These are phyloP conservation scores for Pythium aphanidermatum DNA, from an alignment of 352 stramenopile species.

Conservation along the genomic window DNA sequence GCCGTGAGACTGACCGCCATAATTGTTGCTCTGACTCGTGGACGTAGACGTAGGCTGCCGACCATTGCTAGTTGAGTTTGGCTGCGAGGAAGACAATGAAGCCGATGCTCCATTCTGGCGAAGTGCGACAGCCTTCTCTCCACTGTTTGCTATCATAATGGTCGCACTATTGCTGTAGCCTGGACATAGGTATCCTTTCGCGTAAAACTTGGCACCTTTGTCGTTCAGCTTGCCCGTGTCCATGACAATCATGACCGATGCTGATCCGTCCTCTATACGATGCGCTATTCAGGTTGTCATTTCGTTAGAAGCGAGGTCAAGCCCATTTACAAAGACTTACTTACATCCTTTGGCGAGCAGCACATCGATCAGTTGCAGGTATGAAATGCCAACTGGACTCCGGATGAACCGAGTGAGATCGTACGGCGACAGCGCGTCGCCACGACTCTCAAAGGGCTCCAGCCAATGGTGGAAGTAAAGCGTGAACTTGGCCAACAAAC, in stretches of 20 bases:
- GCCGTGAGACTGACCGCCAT: too few relatives aligned
- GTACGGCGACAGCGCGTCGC: slow-evolving; percentile 45
- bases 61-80: background rate
- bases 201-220: slow-evolving; percentile 70
- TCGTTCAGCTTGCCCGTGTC: slow-evolving; percentile 71
- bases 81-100: background rate
- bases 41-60: slow-evolving; percentile 1
- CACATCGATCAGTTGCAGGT: slow-evolving; percentile 78
- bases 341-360: slow-evolving; percentile 60
- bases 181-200: slow-evolving; percentile 72
- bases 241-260: slow-evolving; percentile 64
- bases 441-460: slow-evolving; percentile 54
- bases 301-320: too few relatives aligned
- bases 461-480: slow-evolving; percentile 81
- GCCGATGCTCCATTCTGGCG: too few relatives aligned
- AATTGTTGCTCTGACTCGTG: slow-evolving; percentile 12
- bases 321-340: slow-evolving; percentile 14
- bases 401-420: slow-evolving; percentile 71
- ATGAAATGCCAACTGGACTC: slow-evolving; percentile 71
- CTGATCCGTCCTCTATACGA: slow-evolving; percentile 36
- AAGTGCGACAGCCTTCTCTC: slow-evolving; percentile 7
- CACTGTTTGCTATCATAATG: slow-evolving; percentile 6
- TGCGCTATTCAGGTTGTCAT: too few relatives aligned
- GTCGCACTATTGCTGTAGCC: slow-evolving; percentile 34
- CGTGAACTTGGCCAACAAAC: slow-evolving; percentile 77